Conservation (phyloP, 208 protist genomes). For the Angomonas desouzai region DNA sequence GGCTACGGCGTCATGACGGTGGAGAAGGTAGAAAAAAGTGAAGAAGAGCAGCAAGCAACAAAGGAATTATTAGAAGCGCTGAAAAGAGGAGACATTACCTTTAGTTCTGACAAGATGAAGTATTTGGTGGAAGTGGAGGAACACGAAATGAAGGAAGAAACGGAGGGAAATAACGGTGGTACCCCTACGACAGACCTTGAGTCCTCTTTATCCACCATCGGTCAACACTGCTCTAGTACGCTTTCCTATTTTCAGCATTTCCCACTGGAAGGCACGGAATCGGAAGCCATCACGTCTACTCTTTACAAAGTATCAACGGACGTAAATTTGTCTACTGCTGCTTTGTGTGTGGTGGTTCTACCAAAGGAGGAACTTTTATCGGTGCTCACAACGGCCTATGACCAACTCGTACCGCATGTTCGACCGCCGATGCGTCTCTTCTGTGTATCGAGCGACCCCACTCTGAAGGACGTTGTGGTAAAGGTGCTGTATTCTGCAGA, state of each 20-base stretch:
- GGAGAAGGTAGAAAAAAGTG: slow-evolving; percentile 32
- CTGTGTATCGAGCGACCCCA: background rate
- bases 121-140: background rate
- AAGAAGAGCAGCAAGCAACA: slow-evolving; percentile 28
- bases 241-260: background rate
- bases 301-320: too few species aligned
- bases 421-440: background rate
- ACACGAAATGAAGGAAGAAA: background rate
- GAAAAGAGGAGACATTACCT: slow-evolving; percentile 1
- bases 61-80: slow-evolving; percentile 29
- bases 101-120: slow-evolving; percentile 42
- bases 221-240: background rate
- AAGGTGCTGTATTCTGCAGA: background rate
- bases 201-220: too few species aligned
- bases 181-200: too few species aligned
- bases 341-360: background rate
- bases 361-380: background rate
- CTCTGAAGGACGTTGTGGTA: background rate
- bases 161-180: background rate
- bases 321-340: background rate
- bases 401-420: background rate
- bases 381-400: background rate
- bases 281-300: background rate
- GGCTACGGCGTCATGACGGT: slow-evolving; percentile 60
- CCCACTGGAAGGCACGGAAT: background rate